Evolutionary conservation across 441 rosid genomes (phyloP).

Genomic region (Corymbia calophylla): DNA sequence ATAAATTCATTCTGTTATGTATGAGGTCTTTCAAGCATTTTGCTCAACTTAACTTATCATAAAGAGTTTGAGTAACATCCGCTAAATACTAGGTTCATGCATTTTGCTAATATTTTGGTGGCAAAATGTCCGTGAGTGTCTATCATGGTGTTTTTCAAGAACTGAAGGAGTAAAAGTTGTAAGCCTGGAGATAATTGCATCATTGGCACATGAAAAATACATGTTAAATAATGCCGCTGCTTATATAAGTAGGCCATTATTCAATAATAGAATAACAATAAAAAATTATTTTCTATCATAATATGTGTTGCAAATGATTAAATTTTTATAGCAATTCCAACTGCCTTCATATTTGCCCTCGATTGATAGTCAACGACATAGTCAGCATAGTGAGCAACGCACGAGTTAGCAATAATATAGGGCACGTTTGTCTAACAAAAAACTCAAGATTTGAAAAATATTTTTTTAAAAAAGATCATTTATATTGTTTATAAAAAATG

Average conservation of each 20-base stretch:
- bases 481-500: neutral
- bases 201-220: neutral
- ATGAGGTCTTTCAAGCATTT: neutral
- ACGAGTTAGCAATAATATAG: too few relatives aligned
- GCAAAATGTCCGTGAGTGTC: neutral
- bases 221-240: too few relatives aligned
- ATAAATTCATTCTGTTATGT: neutral
- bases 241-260: neutral
- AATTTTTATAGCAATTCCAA: too few relatives aligned
- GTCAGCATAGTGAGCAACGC: too few relatives aligned
- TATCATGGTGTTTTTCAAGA: neutral
- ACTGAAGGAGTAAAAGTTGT: neutral
- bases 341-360: too few relatives aligned
- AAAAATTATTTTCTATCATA: neutral
- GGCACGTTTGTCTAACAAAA: too few relatives aligned
- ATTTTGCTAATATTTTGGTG: neutral
- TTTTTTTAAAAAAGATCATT: too few relatives aligned
- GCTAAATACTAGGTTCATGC: neutral
- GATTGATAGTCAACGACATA: too few relatives aligned
- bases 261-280: neutral
- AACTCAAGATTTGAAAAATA: neutral
- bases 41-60: neutral
- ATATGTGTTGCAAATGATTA: neutral
- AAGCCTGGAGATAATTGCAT: neutral
- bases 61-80: neutral